Base-by-base conservation (phyloP, 2,329 filamentous ascomycete species). In the Neofusicoccum ribis region DNA sequence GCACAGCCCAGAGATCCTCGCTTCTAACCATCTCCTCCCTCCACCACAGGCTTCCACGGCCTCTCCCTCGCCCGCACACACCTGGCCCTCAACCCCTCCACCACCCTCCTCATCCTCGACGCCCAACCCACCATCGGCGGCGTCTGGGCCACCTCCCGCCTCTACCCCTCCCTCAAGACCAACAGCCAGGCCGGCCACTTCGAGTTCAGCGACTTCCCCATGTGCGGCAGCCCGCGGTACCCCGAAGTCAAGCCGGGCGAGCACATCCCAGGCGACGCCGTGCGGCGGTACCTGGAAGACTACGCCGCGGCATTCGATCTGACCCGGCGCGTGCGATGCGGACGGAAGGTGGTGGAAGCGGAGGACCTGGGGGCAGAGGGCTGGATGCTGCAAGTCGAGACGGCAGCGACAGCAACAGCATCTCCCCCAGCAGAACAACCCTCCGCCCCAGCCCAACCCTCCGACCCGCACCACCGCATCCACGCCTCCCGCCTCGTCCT, bases 211-310 rank as follows among this genome's bases (percentile, higher is more conserved):
- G 79, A 79, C 70, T 65, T 72, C 47, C 72, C 74, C 4, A 73
- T 77, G 72, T 27, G 37, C 2, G 50, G 50, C 34, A 52, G 20
- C n/a, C 50, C 50, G 34, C 50, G 34, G 12, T 52, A 52, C 5
- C 70, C 69, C 1, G 44, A 61, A 3, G 78, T 83, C 50, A 77
- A 80, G 46, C 68, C 72, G 0, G 83, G 84, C 11, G 74, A 87
- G 49, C 87, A 90, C 72, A 86, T 91, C 58, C 83, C 87, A 0
- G 88, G 86, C 0, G 69, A 79, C 1, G 81, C 84, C 2, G 75
- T 89, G 59, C 83, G 89, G 70, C 68, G 74, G 0, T 91, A 91
- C 71, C 75, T 90, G 5, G 77, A 77, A 31, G 79, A 82, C 5
- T 75, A 70, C 63, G 71, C 67, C 0, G 76, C 84, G 64, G 75